These are phyloP conservation scores for Globisporangium splendens DNA, from an alignment of 352 stramenopile genomes.

Conservation along the genomic window DNA sequence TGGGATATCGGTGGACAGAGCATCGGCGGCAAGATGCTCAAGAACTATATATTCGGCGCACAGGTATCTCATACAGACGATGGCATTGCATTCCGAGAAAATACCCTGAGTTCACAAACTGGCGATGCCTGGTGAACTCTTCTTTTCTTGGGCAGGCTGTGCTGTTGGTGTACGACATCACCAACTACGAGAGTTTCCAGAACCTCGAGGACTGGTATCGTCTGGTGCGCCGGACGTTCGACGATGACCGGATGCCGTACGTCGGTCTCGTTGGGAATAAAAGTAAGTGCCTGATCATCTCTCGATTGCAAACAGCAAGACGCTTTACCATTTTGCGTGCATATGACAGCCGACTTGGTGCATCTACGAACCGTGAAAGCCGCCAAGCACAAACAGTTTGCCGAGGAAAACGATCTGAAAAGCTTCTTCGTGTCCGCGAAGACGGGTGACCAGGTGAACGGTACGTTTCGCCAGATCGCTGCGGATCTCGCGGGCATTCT, in stretches of 20 bases:
- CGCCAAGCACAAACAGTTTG: constrained; percentile 90
- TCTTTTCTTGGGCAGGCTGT: constrained; percentile 51
- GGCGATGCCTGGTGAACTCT: not conserved
- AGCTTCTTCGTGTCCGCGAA: constrained; percentile 93
- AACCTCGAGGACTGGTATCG: constrained; percentile 95
- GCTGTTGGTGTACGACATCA: constrained; percentile 94
- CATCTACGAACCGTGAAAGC: constrained; percentile 88
- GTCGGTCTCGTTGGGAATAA: constrained; percentile 92
- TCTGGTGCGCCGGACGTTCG: constrained; percentile 88
- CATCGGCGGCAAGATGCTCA: constrained; percentile 83
- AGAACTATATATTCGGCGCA: constrained; percentile 94
- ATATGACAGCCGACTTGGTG: constrained; percentile 81
- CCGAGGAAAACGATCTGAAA: constrained; percentile 91
- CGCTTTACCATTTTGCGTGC: not conserved
- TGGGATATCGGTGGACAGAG: constrained; percentile 94
- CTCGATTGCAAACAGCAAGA: too few species aligned
- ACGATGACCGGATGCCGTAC: constrained; percentile 85
- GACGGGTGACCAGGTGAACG: constrained; percentile 90
- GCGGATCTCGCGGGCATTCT: constrained; percentile 80
- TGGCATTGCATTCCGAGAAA: not conserved
- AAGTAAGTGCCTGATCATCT: constrained; percentile 30
- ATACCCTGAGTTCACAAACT: not conserved
- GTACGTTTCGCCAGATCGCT: constrained; percentile 82
- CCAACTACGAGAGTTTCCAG: constrained; percentile 94
- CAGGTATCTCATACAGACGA: constrained; percentile 39